A percentile compares a stretch with the other conserved stretches of the same genome.
Conservation (phyloP, 2,329 filamentous ascomycete species). For the Sordariomycetes sp. region DNA sequence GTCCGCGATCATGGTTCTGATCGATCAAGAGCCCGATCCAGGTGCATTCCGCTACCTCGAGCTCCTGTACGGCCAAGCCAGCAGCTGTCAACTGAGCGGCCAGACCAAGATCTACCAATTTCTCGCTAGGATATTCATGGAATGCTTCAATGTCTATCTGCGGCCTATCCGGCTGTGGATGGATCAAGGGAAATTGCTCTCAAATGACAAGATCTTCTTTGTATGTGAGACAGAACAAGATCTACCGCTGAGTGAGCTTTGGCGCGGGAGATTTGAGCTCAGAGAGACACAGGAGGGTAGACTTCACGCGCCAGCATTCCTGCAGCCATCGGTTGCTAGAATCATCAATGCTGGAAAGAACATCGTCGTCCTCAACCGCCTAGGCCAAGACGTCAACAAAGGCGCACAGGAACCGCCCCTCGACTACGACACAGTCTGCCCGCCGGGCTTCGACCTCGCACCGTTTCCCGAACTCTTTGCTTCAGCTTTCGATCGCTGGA, state of each 20-base stretch:
- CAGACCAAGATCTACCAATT: constrained; percentile 52
- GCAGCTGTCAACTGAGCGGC: constrained; percentile 60
- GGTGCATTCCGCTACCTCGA: constrained; percentile 69
- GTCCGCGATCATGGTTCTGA: constrained; percentile 49
- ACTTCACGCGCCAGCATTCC: constrained; percentile 64
- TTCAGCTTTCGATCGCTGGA: constrained; percentile 63
- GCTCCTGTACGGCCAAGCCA: constrained; percentile 62
- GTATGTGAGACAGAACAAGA: constrained; percentile 50
- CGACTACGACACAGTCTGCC: constrained; percentile 49
- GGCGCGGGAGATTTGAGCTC: constrained; percentile 67
- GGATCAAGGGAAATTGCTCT: constrained; percentile 61
- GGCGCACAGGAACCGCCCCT: constrained; percentile 33
- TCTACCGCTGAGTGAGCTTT: constrained; percentile 56
- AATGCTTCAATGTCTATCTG: constrained; percentile 75
- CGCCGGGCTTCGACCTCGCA: constrained; percentile 35
- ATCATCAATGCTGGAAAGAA: constrained; percentile 88
- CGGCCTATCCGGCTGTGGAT: constrained; percentile 78
- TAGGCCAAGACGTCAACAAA: constrained; percentile 34
- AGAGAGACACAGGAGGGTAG: constrained; percentile 48
- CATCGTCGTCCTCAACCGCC: constrained; percentile 69
- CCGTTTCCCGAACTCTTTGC: constrained; percentile 71
- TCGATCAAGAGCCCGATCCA: constrained; percentile 37
- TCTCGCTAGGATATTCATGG: constrained; percentile 63
- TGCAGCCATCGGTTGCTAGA: constrained; percentile 57
- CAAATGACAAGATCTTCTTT: constrained; percentile 66